phyloP scores from a whole-genome alignment of 169 alveolate species.

The Eimeria nieschulzi region DNA sequence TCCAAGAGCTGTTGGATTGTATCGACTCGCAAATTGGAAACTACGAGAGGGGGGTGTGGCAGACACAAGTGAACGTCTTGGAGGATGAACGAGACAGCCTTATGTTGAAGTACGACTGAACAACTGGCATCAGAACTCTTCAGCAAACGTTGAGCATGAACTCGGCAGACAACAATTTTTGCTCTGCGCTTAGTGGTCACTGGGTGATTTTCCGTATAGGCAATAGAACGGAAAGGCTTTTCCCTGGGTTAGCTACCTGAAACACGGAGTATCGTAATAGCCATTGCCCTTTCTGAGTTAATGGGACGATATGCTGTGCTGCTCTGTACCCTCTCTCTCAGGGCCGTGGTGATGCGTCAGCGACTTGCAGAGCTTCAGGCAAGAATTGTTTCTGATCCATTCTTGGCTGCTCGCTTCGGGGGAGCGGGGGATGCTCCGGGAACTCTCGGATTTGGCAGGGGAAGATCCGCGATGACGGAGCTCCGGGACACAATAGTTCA shows the following conservation, averaged over 20 bases:
- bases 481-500: constrained; percentile 63
- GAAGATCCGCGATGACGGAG: constrained; percentile 37
- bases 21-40: constrained; percentile 55
- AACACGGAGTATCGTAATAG: too few relatives aligned
- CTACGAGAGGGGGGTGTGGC: constrained; percentile 75
- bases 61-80: constrained; percentile 67
- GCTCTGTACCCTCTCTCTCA: neutral
- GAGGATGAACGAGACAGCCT: constrained; percentile 73
- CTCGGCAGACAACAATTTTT: too few relatives aligned
- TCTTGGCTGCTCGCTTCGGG: constrained; percentile 63
- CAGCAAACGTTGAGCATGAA: too few relatives aligned
- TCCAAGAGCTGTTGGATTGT: constrained; percentile 69
- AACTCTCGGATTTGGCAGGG: constrained; percentile 15
- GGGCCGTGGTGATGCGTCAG: constrained; percentile 67
- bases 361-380: constrained; percentile 72
- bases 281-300: too few relatives aligned
- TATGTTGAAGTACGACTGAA: constrained; percentile 48
- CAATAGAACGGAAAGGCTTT: too few relatives aligned
- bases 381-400: constrained; percentile 63
- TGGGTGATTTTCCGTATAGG: too few relatives aligned
- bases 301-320: neutral
- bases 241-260: too few relatives aligned
- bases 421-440: constrained; percentile 46
- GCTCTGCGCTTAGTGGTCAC: too few relatives aligned
- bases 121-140: neutral